Conservation (phyloP, 2,329 filamentous ascomycete species). For the Fusarium newnesense region DNA sequence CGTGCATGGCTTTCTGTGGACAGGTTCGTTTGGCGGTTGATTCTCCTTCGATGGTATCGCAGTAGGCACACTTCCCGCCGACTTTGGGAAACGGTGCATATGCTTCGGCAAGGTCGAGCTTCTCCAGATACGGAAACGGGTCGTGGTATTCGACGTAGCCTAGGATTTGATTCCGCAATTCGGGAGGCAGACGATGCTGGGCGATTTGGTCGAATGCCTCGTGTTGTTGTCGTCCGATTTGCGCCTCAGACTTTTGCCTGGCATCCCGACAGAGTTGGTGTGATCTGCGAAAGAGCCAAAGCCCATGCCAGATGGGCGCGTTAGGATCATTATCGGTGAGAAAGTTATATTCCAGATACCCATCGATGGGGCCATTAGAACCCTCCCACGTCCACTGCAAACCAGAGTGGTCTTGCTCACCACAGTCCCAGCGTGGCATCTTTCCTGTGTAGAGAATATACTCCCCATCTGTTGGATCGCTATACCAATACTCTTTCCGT, state of each 20-base stretch:
- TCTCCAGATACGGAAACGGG: background rate
- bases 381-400: fast-evolving
- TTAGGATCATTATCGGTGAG: fast-evolving
- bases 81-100: background rate
- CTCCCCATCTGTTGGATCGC: background rate
- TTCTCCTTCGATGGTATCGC: fast-evolving
- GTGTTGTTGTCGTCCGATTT: background rate
- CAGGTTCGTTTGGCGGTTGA: background rate
- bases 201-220: background rate
- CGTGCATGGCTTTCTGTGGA: background rate
- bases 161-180: background rate
- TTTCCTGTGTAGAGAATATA: background rate
- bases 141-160: background rate
- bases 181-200: fast-evolving
- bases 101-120: background rate
- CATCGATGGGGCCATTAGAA: background rate
- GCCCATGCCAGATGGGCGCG: fast-evolving
- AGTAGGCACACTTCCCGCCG: background rate
- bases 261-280: background rate
- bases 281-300: fast-evolving
- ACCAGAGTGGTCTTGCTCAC: background rate
- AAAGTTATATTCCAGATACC: fast-evolving
- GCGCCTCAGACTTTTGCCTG: background rate
- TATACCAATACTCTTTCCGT: background rate
- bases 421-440: background rate